Evolutionary conservation across 1,284 basidiomycete genomes (phyloP).

Genomic region (Xanthoconium separans): DNA sequence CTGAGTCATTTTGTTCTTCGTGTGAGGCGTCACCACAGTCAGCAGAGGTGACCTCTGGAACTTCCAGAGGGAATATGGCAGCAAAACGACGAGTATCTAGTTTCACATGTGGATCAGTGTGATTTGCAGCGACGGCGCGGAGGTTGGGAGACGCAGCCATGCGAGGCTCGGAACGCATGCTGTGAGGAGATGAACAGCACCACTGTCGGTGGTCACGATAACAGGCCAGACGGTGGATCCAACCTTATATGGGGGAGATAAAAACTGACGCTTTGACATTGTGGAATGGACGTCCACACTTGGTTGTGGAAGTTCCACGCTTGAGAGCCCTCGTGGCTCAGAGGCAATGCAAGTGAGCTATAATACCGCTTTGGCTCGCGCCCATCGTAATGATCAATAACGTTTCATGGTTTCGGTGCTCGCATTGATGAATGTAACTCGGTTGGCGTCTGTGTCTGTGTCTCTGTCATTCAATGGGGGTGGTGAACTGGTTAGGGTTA

Average conservation of each 20-base stretch:
- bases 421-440: too few relatives aligned
- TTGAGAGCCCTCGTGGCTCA: constrained; percentile 11
- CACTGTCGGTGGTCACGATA: constrained; percentile 8
- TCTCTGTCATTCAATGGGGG: too few relatives aligned
- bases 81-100: constrained; percentile 32
- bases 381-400: not conserved
- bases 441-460: too few relatives aligned
- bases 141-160: constrained; percentile 5
- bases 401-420: not conserved
- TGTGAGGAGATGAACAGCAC: not conserved
- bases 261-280: constrained; percentile 27
- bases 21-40: constrained; percentile 6
- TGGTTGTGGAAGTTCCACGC: constrained; percentile 22
- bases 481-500: constrained; percentile 14
- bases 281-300: constrained; percentile 22
- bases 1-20: constrained; percentile 12
- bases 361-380: constrained; percentile 3
- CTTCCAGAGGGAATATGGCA: constrained; percentile 16
- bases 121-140: not conserved
- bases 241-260: constrained; percentile 21
- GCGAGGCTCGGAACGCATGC: constrained; percentile 17
- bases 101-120: constrained; percentile 1
- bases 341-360: constrained; percentile 11
- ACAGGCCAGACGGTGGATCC: not conserved
- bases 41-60: constrained; percentile 2